Evolutionary conservation across 192 early-diverging fungal genomes (phyloP), one percentile per base, ranked within the genome.

Genomic region (Chytriomyces sp.): DNA sequence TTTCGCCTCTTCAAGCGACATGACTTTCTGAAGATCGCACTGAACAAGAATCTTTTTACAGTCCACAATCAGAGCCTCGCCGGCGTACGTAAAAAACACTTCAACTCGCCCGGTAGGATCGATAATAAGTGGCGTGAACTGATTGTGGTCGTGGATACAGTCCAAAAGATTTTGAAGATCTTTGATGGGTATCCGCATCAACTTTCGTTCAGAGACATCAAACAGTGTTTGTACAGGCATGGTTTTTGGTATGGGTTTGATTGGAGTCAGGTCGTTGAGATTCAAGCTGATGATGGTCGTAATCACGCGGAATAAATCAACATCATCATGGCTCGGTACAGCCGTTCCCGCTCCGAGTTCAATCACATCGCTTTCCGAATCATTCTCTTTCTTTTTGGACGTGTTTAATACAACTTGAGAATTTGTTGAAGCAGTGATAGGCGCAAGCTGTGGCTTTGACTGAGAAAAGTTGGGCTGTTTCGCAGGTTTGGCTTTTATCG

Each of bases 61-160:
- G 43, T 81, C 76, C 10, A 84, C 6, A 59, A 84, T 74, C 7
- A 80, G 66, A 6, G 71, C 83, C 23, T 46, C 46, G 44, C 73
- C 70, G 24, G 80, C 71, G 68, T 84, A 84, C 44, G 70, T 67
- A 61, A 84, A 84, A 44, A 79, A 84, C 9, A 61, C 60, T 18
- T 82, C 83, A 11, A 80, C 76, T 45, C 80, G 79, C 9, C 67
- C 61, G 9, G 73, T 62, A n/a, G 78, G 80, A 50, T 84, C 83
- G 28, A 84, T 46, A 11, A 84, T 72, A 6, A 84, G 78, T 20
- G 83, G 83, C 13, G 83, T 84, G 61, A 72, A 84, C 23, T 80
- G 73, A 8, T 70, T 65, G 8, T 20, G 35, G 18, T 78, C 70
- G 50, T 82, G 75, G 23, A 81, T 74, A n/a, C 49, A 50, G 57